Evolutionary conservation across 169 alveolate species (phyloP), one percentile per base, ranked within the genome.

Genomic region (Cyclospora cayetanensis): DNA sequence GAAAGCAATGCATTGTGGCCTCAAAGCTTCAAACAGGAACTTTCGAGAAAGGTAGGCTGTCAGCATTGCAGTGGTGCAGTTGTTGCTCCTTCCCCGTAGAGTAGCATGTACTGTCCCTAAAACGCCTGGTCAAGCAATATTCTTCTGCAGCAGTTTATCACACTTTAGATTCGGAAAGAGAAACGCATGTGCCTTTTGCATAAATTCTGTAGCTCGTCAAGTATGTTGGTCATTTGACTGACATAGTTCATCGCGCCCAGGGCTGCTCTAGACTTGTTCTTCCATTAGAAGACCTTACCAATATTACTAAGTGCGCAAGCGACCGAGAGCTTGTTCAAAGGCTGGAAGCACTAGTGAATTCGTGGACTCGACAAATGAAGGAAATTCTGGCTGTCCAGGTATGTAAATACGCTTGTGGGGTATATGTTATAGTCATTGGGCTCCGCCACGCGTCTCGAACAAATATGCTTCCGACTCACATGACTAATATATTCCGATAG

Each of bases 311-410:
- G 20, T 98, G 98, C 22, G 94, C 98, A 20, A 96, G 96, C 91
- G 99, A 98, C 92, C 97, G 97, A 91, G 99, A 97, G 60, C 93
- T 97, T 37, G 97, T 97, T 20, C 96, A 97, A 60, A 96, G 99
- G 90, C 96, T 97, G 68, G 99, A 98, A 93, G 96, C 97, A 5
- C 96, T 97, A 5, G 95, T 97, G 77, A 97, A 97, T 77, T 96
- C 96, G 91, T 98, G 99, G 99, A 97, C 98, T 35, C 96, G 99
- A 93, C 97, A 98, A 92, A 97, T 98, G 85, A 97, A 97, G 90
- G 99, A 97, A 34, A 97, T 97, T 35, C 96, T 97, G 34, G 95
- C 97, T 31, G 97, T 96, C 87, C 97, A 97, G 94, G 99, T 96
- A 87, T 37, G n/a, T n/a, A n/a, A n/a, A n/a, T n/a, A n/a, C n/a